Evolutionary conservation across 2,329 filamentous ascomycete genomes (phyloP).

Genomic region (Dothideomycetes sp.): DNA sequence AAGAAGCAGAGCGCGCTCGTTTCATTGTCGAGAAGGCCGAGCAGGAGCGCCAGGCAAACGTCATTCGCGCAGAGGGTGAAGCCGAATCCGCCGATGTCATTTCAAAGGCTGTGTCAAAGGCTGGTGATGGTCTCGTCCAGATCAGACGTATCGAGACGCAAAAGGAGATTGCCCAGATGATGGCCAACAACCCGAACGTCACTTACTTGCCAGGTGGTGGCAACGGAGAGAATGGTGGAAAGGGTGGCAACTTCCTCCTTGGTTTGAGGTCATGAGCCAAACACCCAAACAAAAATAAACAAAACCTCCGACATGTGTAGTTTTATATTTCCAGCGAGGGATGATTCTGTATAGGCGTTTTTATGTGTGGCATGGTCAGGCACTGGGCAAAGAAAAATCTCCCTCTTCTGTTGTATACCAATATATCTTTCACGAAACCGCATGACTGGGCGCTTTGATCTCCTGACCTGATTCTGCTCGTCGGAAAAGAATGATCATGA

Average conservation of each 20-base stretch:
- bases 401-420: constrained; percentile 12
- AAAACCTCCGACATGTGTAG: constrained; percentile 8
- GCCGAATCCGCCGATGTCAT: constrained; percentile 95
- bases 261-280: constrained; percentile 48
- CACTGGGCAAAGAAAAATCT: constrained; percentile 9
- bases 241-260: constrained; percentile 53
- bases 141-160: constrained; percentile 96
- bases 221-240: constrained; percentile 40
- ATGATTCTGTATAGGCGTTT: constrained; percentile 8
- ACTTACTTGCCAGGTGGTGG: constrained; percentile 78
- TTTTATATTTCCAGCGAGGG: too few species aligned
- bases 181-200: constrained; percentile 87
- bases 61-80: constrained; percentile 96
- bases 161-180: constrained; percentile 85
- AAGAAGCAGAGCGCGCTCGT: constrained; percentile 91
- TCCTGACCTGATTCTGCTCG: too few species aligned
- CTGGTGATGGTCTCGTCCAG: constrained; percentile 85
- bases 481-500: too few species aligned
- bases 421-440: constrained; percentile 11
- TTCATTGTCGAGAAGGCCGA: constrained; percentile 99
- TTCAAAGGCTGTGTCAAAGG: constrained; percentile 84
- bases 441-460: too few species aligned
- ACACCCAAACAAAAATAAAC: neutral
- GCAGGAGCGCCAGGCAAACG: constrained; percentile 96
- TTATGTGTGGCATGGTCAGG: constrained; percentile 12